phyloP scores from a whole-genome alignment of 371 early-diverging fungal genomes.

The Lichtheimia ornata region DNA sequence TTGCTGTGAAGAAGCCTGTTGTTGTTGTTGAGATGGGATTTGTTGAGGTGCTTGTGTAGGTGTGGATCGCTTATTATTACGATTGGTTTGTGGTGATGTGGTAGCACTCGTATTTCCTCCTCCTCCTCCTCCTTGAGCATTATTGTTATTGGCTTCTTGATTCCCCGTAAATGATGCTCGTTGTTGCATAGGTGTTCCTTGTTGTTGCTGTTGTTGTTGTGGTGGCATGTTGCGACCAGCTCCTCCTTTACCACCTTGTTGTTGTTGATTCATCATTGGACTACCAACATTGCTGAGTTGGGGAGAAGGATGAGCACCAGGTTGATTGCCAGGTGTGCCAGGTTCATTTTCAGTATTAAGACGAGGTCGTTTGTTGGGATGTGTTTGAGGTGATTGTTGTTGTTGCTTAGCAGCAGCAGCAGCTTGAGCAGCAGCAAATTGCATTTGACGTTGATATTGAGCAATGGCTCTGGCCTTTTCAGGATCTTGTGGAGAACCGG shows the following conservation, averaged over 20 bases:
- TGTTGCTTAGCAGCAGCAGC: slow-evolving; percentile 11
- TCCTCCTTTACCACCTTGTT: no score
- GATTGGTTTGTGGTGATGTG: no score
- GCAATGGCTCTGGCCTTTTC: slow-evolving; percentile 18
- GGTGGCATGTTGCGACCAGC: no score
- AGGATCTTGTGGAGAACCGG: slow-evolving; percentile 39
- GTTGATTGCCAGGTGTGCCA: background rate
- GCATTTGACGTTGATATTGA: no score
- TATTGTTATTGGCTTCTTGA: no score
- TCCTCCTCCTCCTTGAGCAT: no score
- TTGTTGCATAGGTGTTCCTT: slow-evolving; percentile 13
- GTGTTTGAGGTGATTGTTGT: slow-evolving; percentile 11
- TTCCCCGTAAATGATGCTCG: slow-evolving; percentile 11
- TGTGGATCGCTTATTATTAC: no score
- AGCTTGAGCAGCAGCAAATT: slow-evolving; percentile 20
- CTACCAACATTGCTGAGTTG: slow-evolving; percentile 32
- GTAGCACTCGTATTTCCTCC: no score
- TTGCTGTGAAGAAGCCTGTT: slow-evolving; percentile 19
- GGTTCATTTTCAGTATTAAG: slow-evolving; percentile 17
- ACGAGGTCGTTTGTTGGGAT: slow-evolving; percentile 27
- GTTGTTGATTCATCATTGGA: slow-evolving; percentile 2
- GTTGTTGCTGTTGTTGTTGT: no score
- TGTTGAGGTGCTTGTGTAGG: no score
- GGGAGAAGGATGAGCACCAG: slow-evolving; percentile 21
- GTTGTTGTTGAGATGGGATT: no score